Evolutionary conservation across 179 eudicot genomes (phyloP), one percentile per base, ranked within the genome.

Genomic region (Heliamphora pulchella): DNA sequence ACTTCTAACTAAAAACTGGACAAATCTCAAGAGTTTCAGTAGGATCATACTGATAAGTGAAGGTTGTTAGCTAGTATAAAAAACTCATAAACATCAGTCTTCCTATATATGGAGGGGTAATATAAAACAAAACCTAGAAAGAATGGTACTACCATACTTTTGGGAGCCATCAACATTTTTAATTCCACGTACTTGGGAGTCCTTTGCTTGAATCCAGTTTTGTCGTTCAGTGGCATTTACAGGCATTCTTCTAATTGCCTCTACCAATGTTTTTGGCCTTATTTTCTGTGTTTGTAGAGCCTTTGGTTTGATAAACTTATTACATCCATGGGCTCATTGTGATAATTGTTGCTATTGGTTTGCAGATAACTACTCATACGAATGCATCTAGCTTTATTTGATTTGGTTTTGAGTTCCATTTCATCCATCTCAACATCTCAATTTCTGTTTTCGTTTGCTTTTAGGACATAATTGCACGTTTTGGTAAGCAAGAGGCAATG

Each of bases 381-480:
- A 76, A 59, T 22, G 22, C 20, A 50, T 47, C 7, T 77, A 0
- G 48, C 5, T 7, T 53, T 61, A 8, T 70, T 70, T 11, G 46
- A 71, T 48, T 46, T 47, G 39, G 20, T 48, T 11, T 48, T 47
- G 18, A 1, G 50, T 20, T 41, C 10, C 15, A 10, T 47, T 63
- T 63, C 3, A 11, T 14, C 59, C 71, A 62, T 43, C 47, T 13
- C 61, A 64, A 17, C 66, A 18, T 68, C 62, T 31, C 55, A 8
- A 22, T 51, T 65, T 31, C 15, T 43, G 41, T 48, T 43, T 51
- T 39, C 31, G 63, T 15, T 79, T 39, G 50, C 78, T 8, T 68
- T 11, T 58, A 95, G 98, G 98, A 95, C 86, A 95, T 95, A 79
- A 95, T 95, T 81, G 97, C 95, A 81, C 97, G 98, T 62, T 95